Evolutionary conservation across 2,329 filamentous ascomycete species (phyloP), one percentile per base, ranked within the genome.

Genomic region (Blumeria hordei): DNA sequence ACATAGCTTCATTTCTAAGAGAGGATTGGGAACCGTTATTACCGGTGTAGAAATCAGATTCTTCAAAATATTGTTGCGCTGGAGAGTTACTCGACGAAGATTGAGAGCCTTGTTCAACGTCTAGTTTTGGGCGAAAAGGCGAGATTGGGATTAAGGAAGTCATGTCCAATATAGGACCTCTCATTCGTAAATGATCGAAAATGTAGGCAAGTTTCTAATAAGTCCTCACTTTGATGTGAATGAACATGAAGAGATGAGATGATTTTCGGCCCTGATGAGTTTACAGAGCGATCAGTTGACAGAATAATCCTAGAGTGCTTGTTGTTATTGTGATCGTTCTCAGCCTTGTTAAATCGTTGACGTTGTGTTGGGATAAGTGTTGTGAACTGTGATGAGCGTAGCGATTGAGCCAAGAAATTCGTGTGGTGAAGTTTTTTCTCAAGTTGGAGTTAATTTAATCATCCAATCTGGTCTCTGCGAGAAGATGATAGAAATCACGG

Each of bases 21-120:
- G 90, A 95, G 0, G 90, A 95, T 66, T 92, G 78, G 3, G 90
- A 95, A 70, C 95, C 90, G 70, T 95, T 94, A 63, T 84, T 82
- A 56, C 76, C 77, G 66, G 84, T 82, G 68, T 92, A 92, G 68
- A 92, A 94, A 69, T 95, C 90, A 61, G 88, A 94, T 69, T 95
- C 90, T 65, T 88, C 84, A 69, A 93, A 87, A 64, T 87, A 83
- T 65, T 78, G 79, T 54, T 63, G 83, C 79, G 76, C 78, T 47
- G 84, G 83, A 1, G 84, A 88, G 65, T 82, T 85, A 56, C 81
- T 84, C 7, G 83, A 83, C 6, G 64, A 66, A 33, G 65, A 67
- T 53, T 65, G 64, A 11, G 64, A 65, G 55, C 66, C 64, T 14
- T 62, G 62, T 43, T 65, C 65, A 50, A 57, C 53, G 1, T 66